Percentiles rank a stretch among this genome's conserved stretches.
phyloP scores from a whole-genome alignment of 1,284 basidiomycete genomes.

The Ustanciosporium gigantosporum region DNA sequence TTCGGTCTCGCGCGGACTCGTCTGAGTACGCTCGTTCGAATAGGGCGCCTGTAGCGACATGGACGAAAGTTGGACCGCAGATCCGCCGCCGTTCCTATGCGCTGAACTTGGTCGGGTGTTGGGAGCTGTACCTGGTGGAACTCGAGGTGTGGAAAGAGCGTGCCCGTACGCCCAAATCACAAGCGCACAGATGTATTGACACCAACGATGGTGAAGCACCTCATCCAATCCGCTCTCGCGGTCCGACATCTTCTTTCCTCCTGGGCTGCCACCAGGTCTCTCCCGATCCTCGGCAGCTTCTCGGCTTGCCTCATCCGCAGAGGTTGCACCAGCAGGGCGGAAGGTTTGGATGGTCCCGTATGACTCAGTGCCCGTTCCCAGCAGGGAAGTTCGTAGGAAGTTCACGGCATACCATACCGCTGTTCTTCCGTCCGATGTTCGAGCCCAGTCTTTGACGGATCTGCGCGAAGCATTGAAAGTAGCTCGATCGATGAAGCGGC shows the following conservation, averaged over 20 bases:
- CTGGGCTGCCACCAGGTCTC: not conserved
- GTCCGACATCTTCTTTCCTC: constrained; percentile 12
- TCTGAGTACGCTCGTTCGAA: constrained; percentile 18
- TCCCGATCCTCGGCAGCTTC: not conserved
- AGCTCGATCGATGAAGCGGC: constrained; percentile 44
- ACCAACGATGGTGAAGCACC: constrained; percentile 43
- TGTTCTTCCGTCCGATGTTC: constrained; percentile 28
- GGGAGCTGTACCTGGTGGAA: constrained; percentile 2
- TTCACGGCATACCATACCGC: constrained; percentile 45
- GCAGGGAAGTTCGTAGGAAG: constrained; percentile 33
- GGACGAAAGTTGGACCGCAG: not conserved
- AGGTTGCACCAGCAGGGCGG: constrained; percentile 1
- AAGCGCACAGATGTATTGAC: constrained; percentile 43
- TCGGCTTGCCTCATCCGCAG: constrained; percentile 13
- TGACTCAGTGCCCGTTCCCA: constrained; percentile 23
- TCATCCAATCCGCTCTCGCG: constrained; percentile 34
- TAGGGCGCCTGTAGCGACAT: constrained; percentile 16
- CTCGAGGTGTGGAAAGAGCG: constrained; percentile 28
- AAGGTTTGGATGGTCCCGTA: constrained; percentile 29
- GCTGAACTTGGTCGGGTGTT: constrained; percentile 5
- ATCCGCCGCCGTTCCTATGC: constrained; percentile 11
- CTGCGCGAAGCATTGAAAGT: constrained; percentile 40
- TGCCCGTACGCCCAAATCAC: constrained; percentile 48
- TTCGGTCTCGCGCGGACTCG: constrained; percentile 2
- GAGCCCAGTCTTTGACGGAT: constrained; percentile 43